Evolutionary conservation across 192 early-diverging fungal species (phyloP).

Genomic region (Jimgerdemannia flammicorona): DNA sequence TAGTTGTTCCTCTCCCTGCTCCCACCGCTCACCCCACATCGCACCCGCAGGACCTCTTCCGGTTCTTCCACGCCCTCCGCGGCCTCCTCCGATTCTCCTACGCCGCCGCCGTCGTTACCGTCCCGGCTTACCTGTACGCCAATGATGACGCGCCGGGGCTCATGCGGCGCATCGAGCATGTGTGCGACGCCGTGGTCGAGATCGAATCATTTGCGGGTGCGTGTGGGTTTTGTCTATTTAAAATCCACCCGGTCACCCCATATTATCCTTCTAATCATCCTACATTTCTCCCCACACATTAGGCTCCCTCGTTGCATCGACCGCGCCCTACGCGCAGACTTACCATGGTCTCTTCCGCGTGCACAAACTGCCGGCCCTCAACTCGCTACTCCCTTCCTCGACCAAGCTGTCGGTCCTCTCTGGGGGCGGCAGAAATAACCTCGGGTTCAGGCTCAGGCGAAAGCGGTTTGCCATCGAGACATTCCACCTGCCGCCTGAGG

Average conservation of each 20-base stretch:
- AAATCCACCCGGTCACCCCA: not conserved
- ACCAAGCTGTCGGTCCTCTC: constrained; percentile 66
- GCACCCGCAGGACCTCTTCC: constrained; percentile 44
- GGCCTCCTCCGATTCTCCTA: constrained; percentile 74
- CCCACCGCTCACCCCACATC: not conserved
- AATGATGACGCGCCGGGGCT: constrained; percentile 25
- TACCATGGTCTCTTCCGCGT: constrained; percentile 91
- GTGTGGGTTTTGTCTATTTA: not conserved
- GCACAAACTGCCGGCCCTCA: constrained; percentile 73
- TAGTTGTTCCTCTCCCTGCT: not conserved
- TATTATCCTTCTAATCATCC: not conserved
- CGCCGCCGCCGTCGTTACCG: constrained; percentile 72
- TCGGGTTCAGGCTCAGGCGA: constrained; percentile 85
- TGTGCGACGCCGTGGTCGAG: constrained; percentile 82
- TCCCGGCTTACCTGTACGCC: constrained; percentile 78
- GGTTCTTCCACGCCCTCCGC: constrained; percentile 73
- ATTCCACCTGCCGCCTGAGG: constrained; percentile 93
- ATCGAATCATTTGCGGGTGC: constrained; percentile 92
- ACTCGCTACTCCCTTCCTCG: constrained; percentile 68
- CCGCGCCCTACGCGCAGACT: constrained; percentile 56
- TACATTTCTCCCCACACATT: constrained; percentile 1
- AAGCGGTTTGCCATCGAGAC: constrained; percentile 92
- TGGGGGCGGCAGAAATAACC: constrained; percentile 57
- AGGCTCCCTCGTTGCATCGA: constrained; percentile 50
- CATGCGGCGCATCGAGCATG: constrained; percentile 70